phyloP scores from a whole-genome alignment of 1,284 basidiomycete species.

The Peniophora sp. region DNA sequence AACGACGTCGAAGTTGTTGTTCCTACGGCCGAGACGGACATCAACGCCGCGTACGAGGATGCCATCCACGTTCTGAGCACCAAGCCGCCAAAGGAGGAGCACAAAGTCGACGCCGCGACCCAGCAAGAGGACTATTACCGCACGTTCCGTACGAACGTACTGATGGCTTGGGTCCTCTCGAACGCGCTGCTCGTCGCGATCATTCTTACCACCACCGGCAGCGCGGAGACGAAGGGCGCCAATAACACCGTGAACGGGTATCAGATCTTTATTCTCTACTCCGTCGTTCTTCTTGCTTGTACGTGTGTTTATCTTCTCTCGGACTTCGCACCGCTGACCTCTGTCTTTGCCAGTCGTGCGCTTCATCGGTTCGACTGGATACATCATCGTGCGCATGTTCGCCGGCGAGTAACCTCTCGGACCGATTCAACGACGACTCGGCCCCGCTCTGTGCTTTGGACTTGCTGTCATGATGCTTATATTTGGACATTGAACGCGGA shows the following conservation, averaged over 20 bases:
- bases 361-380: slow-evolving; percentile 72
- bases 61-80: slow-evolving; percentile 71
- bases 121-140: slow-evolving; percentile 87
- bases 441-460: not conserved
- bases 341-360: slow-evolving; percentile 51
- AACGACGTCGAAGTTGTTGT: slow-evolving; percentile 75
- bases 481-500: not conserved
- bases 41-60: slow-evolving; percentile 81
- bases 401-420: slow-evolving; percentile 61
- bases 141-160: slow-evolving; percentile 74
- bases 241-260: slow-evolving; percentile 60
- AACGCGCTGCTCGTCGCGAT: slow-evolving; percentile 7
- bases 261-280: slow-evolving; percentile 76
- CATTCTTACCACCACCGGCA: slow-evolving; percentile 37
- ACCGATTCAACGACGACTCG: not conserved
- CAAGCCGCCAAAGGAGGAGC: slow-evolving; percentile 67
- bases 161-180: slow-evolving; percentile 10
- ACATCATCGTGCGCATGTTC: slow-evolving; percentile 77
- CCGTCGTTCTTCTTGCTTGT: slow-evolving; percentile 83
- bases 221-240: slow-evolving; percentile 33
- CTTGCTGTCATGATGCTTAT: not conserved
- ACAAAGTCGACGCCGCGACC: slow-evolving; percentile 56
- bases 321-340: not conserved
- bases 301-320: slow-evolving; percentile 25
- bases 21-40: slow-evolving; percentile 78